Conservation (phyloP, 169 alveolate species). For the Plasmodium knowlesi region DNA sequence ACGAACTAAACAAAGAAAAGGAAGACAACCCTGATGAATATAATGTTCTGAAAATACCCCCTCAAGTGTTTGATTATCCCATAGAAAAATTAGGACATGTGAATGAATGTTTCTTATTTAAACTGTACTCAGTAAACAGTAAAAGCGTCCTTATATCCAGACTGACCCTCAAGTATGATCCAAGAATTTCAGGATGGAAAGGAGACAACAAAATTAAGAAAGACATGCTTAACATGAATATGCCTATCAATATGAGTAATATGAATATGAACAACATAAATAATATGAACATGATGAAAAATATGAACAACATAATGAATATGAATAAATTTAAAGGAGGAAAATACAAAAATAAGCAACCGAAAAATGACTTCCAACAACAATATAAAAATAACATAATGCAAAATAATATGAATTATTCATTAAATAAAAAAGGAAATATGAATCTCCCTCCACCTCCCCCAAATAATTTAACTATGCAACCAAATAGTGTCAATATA, state of each 20-base stretch:
- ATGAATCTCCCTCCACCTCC: conserved; percentile 75
- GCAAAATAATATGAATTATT: conserved; percentile 70
- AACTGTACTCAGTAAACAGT: conserved; percentile 69
- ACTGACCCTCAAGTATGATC: conserved; percentile 78
- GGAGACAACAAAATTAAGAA: conserved; percentile 69
- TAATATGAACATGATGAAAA: conserved; percentile 52
- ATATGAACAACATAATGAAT: conserved; percentile 32
- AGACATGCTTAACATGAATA: conserved; percentile 34
- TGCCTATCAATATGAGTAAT: background rate
- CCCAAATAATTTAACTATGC: conserved; percentile 50
- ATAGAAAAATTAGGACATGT: conserved; percentile 78
- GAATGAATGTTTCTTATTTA: conserved; percentile 77
- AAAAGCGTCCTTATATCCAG: conserved; percentile 68
- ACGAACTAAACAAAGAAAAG: background rate
- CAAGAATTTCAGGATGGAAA: conserved; percentile 78
- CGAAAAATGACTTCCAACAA: conserved; percentile 73
- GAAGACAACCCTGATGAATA: conserved; percentile 76
- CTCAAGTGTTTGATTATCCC: conserved; percentile 74
- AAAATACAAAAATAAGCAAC: conserved; percentile 36
- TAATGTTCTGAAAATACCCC: conserved; percentile 78
- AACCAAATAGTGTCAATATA: conserved; percentile 49
- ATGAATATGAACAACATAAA: conserved; percentile 31
- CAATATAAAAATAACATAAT: conserved; percentile 61
- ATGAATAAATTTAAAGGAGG: conserved; percentile 57
- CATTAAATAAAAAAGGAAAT: conserved; percentile 69